Conservation (phyloP, 306 rosid species). For the Mimosa pudica region DNA sequence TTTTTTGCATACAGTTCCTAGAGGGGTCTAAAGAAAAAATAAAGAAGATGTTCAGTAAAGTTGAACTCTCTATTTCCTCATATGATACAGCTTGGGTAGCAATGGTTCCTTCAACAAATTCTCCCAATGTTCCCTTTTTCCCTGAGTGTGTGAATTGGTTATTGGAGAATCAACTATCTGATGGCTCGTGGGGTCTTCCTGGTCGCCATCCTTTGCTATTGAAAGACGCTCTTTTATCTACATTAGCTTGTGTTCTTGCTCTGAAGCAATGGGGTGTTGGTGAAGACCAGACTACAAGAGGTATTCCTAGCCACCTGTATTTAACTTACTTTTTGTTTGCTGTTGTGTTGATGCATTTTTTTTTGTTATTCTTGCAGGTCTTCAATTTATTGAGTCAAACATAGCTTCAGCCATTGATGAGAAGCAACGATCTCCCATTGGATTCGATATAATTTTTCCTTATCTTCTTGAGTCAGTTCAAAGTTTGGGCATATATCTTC, state of each 20-base stretch:
- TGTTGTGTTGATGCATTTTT: conserved; percentile 25
- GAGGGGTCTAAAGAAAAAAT: conserved; percentile 66
- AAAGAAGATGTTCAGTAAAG: conserved; percentile 61
- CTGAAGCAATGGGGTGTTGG: conserved; percentile 72
- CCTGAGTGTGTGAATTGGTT: conserved; percentile 81
- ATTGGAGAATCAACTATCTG: conserved; percentile 65
- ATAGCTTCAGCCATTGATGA: conserved; percentile 62
- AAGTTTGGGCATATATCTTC: conserved; percentile 55
- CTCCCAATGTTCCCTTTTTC: conserved; percentile 57
- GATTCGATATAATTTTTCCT: conserved; percentile 74
- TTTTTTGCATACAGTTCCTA: conserved; percentile 45
- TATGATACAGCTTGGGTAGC: conserved; percentile 98
- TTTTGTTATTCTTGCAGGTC: conserved; percentile 53
- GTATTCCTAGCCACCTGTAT: conserved; percentile 35
- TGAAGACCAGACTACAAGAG: conserved; percentile 60
- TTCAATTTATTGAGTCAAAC: conserved; percentile 68
- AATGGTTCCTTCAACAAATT: conserved; percentile 69
- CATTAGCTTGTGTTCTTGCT: conserved; percentile 72
- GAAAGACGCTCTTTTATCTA: conserved; percentile 74
- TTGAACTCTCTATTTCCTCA: conserved; percentile 73
- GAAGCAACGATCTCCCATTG: conserved; percentile 68
- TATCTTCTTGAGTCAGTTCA: conserved; percentile 59
- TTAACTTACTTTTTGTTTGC: conserved; percentile 4
- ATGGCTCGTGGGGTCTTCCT: conserved; percentile 84
- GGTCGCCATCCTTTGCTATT: conserved; percentile 48